Conservation (phyloP, 371 early-diverging fungal genomes). For the Smittium culicis region DNA sequence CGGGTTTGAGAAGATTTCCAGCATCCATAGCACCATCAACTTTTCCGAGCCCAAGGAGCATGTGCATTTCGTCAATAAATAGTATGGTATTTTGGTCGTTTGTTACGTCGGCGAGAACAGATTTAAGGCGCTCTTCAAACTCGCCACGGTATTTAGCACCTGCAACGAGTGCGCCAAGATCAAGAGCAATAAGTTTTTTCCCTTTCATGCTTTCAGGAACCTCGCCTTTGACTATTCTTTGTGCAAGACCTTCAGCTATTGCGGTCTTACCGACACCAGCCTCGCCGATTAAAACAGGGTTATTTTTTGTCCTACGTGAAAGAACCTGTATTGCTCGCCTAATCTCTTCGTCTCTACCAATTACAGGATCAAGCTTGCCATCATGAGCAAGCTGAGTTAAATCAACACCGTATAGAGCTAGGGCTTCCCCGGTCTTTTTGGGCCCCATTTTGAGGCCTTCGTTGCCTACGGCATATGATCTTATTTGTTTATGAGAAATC, state of each 20-base stretch:
- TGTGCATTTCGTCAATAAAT: constrained; percentile 99
- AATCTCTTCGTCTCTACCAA: constrained; percentile 71
- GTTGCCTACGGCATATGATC: no score
- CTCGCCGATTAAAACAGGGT: constrained; percentile 81
- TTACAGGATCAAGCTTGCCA: constrained; percentile 63
- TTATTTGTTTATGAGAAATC: no score
- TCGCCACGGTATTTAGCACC: constrained; percentile 92
- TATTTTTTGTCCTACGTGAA: constrained; percentile 77
- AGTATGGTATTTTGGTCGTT: constrained; percentile 84
- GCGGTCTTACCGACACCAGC: constrained; percentile 96
- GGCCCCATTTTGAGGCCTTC: no score
- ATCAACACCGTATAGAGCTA: constrained; percentile 85
- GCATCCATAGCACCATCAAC: constrained; percentile 64
- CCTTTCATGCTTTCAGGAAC: constrained; percentile 77
- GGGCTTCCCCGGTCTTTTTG: no score
- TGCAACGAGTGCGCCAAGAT: constrained; percentile 92
- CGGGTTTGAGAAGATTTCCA: constrained; percentile 71
- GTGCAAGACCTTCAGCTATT: constrained; percentile 90
- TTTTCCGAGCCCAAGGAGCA: constrained; percentile 83
- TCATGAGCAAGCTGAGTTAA: constrained; percentile 49
- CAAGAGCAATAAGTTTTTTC: constrained; percentile 78
- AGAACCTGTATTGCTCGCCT: constrained; percentile 62
- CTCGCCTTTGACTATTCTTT: constrained; percentile 88
- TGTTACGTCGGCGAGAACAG: constrained; percentile 92
- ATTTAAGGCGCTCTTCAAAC: constrained; percentile 97